Evolutionary conservation across 2,329 filamentous ascomycete species (phyloP).

Genomic region (Fusarium agapanthi): DNA sequence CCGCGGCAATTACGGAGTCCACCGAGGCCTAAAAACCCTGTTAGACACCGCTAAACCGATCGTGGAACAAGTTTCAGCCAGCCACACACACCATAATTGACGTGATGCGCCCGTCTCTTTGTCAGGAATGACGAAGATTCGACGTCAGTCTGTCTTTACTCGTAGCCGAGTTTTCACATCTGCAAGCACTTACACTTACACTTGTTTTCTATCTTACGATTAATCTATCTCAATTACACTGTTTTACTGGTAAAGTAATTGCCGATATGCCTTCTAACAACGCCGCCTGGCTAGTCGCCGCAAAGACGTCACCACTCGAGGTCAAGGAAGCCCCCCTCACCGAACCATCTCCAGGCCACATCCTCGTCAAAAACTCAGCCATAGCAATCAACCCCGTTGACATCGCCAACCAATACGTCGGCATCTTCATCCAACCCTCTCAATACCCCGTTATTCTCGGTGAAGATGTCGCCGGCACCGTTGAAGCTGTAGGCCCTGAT

Average conservation of each 20-base stretch:
- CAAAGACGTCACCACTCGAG: constrained; percentile 24
- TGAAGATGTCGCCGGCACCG: constrained; percentile 45
- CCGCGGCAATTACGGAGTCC: neutral
- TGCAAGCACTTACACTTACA: neutral
- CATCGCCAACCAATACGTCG: constrained; percentile 34
- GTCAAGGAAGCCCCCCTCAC: constrained; percentile 23
- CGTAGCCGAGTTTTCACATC: neutral
- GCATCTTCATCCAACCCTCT: neutral
- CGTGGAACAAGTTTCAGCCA: constrained; percentile 1
- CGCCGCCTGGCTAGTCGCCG: constrained; percentile 11
- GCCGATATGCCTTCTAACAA: constrained; percentile 18
- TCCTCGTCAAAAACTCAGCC: constrained; percentile 44
- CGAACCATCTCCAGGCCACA: neutral
- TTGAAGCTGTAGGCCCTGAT: constrained; percentile 43
- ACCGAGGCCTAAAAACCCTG: neutral
- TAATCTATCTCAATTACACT: neutral
- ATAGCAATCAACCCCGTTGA: constrained; percentile 47
- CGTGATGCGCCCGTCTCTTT: neutral
- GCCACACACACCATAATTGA: neutral
- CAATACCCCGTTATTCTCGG: constrained; percentile 41
- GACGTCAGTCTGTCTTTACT: neutral
- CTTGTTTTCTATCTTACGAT: neutral
- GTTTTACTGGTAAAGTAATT: fast-evolving
- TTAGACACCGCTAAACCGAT: constrained; percentile 17
- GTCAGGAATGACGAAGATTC: neutral